Base-by-base conservation (phyloP, 2,329 filamentous ascomycete genomes). In the Xylaria sp. region DNA sequence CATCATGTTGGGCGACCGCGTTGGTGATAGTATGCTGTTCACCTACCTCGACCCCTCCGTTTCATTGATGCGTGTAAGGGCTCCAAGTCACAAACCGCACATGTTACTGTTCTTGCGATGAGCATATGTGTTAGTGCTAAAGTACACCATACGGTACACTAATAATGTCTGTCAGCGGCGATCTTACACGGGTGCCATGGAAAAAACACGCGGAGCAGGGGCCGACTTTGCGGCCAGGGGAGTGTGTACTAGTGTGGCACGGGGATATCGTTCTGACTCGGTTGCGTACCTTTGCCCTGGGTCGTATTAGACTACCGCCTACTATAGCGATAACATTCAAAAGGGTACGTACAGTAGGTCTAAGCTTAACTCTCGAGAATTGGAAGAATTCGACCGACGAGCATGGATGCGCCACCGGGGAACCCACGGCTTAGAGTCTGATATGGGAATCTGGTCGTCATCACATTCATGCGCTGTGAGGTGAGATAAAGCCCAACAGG, bases 151-250 rank as follows among this genome's bases (percentile, higher is more conserved):
- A 51, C 33, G n/a, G n/a, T n/a, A n/a, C n/a, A n/a, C n/a, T n/a
- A n/a, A n/a, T 38, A 25, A 50, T 35, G 33, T 59, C 28, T 37
- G 52, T 53, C 49, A 62, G 46, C 52, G 60, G 42, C 56, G 63
- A 65, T 65, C 60, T 63, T 49, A 65, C 60, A 62, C 40, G 42
- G 47, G 51, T 57, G 43, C 58, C 55, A 17, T 47, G 52, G 47
- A 47, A 31, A 51, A 21, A 57, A 63, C 40, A 43, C 56, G 51
- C 61, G 55, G 51, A 23, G 23, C 60, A 51, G 56, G 50, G 23
- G 9, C 52, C 57, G 42, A 45, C 47, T 23, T 59, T 17, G 23
- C 46, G 33, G 17, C 35, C 15, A 47, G 46, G 50, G 52, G 52
- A 49, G 46, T 31, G 28, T 31, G 3, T 11, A 19, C 50, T 61